Evolutionary conservation across 2,329 filamentous ascomycete genomes (phyloP).

Genomic region (Septoria linicola): DNA sequence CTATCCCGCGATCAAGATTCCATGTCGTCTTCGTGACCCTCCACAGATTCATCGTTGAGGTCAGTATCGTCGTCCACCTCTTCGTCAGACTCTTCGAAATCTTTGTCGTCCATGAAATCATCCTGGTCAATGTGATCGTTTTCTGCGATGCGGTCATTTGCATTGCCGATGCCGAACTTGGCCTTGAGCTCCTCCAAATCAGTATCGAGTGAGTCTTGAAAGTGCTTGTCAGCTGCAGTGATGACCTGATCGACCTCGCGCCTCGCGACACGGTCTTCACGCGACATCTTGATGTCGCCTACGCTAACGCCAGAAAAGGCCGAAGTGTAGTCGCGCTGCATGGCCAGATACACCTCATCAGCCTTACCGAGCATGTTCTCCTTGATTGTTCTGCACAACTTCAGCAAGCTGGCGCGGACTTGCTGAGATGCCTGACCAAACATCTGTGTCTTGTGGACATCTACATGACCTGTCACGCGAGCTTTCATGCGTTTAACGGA

Average conservation of each 20-base stretch:
- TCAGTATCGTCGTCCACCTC: conserved; percentile 1
- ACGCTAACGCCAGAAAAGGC: conserved; percentile 33
- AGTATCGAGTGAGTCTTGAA: conserved; percentile 19
- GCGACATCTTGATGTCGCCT: conserved; percentile 20
- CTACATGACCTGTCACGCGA: conserved; percentile 50
- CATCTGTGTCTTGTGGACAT: conserved; percentile 46
- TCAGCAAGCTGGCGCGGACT: conserved; percentile 44
- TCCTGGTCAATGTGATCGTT: conserved; percentile 3
- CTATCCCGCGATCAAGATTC: too few species aligned
- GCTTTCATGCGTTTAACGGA: conserved; percentile 54
- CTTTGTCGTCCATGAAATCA: conserved; percentile 14
- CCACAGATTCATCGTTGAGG: background rate
- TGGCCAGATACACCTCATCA: conserved; percentile 45
- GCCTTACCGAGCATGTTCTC: conserved; percentile 45
- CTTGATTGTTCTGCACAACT: conserved; percentile 47
- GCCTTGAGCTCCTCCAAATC: conserved; percentile 26
- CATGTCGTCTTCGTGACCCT: background rate
- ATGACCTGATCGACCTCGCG: conserved; percentile 27
- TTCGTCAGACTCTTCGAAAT: conserved; percentile 9
- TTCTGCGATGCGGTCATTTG: too few species aligned
- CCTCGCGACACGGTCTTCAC: conserved; percentile 25
- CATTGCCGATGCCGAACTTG: background rate
- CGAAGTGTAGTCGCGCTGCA: conserved; percentile 42
- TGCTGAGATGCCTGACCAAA: conserved; percentile 48
- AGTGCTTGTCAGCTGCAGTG: conserved; percentile 19